These are phyloP conservation scores for Leccinum aurantiacum DNA, from an alignment of 768 basidiomycete species.

Conservation along the genomic window DNA sequence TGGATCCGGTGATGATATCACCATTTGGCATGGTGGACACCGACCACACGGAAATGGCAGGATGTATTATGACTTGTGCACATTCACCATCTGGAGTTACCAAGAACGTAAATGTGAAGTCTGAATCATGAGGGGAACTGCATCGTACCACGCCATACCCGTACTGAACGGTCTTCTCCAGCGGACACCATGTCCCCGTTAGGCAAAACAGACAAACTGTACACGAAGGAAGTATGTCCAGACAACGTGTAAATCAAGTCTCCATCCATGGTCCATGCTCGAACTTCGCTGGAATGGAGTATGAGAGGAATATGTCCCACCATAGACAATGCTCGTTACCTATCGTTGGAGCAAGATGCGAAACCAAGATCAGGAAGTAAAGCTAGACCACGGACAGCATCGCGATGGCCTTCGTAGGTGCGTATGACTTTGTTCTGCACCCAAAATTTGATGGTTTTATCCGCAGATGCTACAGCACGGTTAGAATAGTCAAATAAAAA, in stretches of 20 bases:
- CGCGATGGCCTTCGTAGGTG: slow-evolving; percentile 84
- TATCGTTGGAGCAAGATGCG: slow-evolving; percentile 94
- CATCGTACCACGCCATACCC: slow-evolving; percentile 82
- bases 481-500: slow-evolving; percentile 6
- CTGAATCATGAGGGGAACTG: slow-evolving; percentile 5
- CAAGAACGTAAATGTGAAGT: slow-evolving; percentile 2
- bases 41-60: slow-evolving; percentile 97
- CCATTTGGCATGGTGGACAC: slow-evolving; percentile 85
- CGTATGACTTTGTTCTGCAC: slow-evolving; percentile 68
- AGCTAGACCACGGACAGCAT: slow-evolving; percentile 86
- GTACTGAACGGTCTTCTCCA: slow-evolving; percentile 91
- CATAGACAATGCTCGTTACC: slow-evolving; percentile 40
- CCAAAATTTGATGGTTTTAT: slow-evolving; percentile 93
- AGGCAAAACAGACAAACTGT: slow-evolving; percentile 81
- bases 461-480: slow-evolving; percentile 72
- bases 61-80: slow-evolving; percentile 85
- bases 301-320: slow-evolving; percentile 2
- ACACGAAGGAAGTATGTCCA: slow-evolving; percentile 97
- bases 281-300: slow-evolving; percentile 66
- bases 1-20: slow-evolving; percentile 90
- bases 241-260: slow-evolving; percentile 76
- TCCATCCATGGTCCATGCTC: slow-evolving; percentile 86
- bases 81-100: slow-evolving; percentile 73
- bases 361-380: slow-evolving; percentile 86
- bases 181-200: slow-evolving; percentile 83